Base-by-base conservation (phyloP, 331 rosid genomes). In the Quercus tomentella region DNA sequence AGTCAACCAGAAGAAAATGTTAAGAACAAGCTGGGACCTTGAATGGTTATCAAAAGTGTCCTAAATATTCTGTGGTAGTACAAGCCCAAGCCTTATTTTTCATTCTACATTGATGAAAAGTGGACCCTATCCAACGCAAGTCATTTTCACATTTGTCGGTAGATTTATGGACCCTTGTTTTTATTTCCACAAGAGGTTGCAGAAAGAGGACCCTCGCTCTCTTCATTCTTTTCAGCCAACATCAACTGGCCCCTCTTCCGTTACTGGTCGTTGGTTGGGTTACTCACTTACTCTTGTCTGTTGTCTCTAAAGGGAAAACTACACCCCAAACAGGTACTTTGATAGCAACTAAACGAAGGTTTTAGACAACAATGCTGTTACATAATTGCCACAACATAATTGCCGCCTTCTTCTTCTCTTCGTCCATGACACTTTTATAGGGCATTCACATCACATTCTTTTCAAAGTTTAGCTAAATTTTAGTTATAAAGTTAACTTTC, bases 11-110 rank as follows among this genome's bases (percentile, higher is more conserved):
- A 31, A 67, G 75, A 67, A 83, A 58, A 67, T 20, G 84, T 66
- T 70, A 63, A 63, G 77, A 82, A 73, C 82, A 83, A 49, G 45
- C 58, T 74, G 41, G 85, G 86, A 80, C 91, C 91, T 77, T 57
- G 31, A 49, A 67, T 81, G 74, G 80, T 69, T 74, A 83, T 81
- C 79, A 72, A 81, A 74, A 74, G 51, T 85, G 87, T 85, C 76
- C 69, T 75, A 2, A 70, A 60, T 12, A 77, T 76, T 71, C 74
- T 70, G 88, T 62, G 86, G 75, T 8, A 20, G 5, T 79, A 70
- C 84, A 63, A 73, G 83, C 41, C n/a, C 3, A 20, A 6, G 21
- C 5, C 22, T n/a, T 62, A 83, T 61, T 75, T 25, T 26, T 58
- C 63, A 52, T 83, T 77, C 25, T 61, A 49, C 45, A 51, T 76